phyloP scores from a whole-genome alignment of 345 rosid genomes.

The Luvunga scandens region DNA sequence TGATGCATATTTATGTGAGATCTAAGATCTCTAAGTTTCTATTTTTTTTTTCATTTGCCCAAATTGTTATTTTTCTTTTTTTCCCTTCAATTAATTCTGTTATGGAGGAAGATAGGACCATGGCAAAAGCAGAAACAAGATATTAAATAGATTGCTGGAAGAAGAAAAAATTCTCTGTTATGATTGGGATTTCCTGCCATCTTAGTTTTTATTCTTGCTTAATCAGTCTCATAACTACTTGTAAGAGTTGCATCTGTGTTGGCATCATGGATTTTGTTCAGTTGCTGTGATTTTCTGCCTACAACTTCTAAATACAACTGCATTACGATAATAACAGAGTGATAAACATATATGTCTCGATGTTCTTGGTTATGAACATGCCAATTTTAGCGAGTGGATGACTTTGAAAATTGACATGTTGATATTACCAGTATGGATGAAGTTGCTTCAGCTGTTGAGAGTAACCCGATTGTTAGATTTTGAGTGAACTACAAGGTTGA shows the following conservation, averaged over 20 bases:
- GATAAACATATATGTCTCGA: not conserved
- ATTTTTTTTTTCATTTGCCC: not conserved
- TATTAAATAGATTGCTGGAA: not conserved
- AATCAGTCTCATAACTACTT: not conserved
- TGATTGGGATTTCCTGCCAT: not conserved
- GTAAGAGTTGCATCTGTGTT: not conserved
- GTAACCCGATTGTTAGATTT: not conserved
- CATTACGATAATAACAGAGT: not conserved
- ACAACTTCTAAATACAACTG: not conserved
- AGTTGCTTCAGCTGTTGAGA: not conserved
- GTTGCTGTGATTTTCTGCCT: not conserved
- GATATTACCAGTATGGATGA: not conserved
- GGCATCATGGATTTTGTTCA: not conserved
- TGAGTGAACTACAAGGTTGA: slow-evolving; percentile 3
- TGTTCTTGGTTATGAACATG: not conserved
- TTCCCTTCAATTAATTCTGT: not conserved
- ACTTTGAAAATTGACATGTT: not conserved
- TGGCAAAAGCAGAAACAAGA: not conserved
- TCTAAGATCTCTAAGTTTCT: slow-evolving; percentile 8
- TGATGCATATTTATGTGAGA: not conserved
- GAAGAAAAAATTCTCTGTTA: not conserved
- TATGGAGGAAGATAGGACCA: not conserved
- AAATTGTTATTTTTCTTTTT: too few species aligned
- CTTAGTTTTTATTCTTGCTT: not conserved
- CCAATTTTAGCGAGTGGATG: not conserved